phyloP scores from a whole-genome alignment of 164 flowering plant genomes.

The Vitis riparia region DNA sequence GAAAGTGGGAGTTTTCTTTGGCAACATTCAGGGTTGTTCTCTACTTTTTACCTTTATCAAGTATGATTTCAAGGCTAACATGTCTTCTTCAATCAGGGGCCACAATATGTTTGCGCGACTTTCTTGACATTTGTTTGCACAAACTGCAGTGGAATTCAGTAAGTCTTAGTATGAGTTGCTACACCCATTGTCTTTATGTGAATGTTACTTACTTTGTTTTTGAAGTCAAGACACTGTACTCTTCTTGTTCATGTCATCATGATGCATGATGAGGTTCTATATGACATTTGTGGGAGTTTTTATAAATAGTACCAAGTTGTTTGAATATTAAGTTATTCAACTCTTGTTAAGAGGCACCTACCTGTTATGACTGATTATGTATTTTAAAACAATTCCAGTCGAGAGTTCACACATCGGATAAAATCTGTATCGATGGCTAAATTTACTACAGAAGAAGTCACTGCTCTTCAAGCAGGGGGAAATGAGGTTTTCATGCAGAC shows the following conservation, averaged over 20 bases:
- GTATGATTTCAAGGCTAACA: not conserved
- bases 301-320: not conserved
- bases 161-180: slow-evolving; percentile 26
- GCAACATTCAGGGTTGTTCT: no score
- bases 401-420: slow-evolving; percentile 70
- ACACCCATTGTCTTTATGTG: not conserved
- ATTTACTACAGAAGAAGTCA: slow-evolving; percentile 51
- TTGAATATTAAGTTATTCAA: not conserved
- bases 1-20: no score
- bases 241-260: not conserved
- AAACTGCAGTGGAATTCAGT: slow-evolving; percentile 84
- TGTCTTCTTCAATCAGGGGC: slow-evolving; percentile 54
- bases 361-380: not conserved
- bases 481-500: slow-evolving; percentile 47
- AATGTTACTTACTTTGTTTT: not conserved
- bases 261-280: not conserved
- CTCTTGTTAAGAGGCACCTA: not conserved
- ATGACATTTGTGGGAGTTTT: not conserved
- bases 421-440: slow-evolving; percentile 72
- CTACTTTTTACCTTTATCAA: not conserved
- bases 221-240: not conserved
- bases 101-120: slow-evolving; percentile 85
- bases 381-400: slow-evolving; percentile 30
- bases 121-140: slow-evolving; percentile 84
- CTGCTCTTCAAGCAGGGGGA: slow-evolving; percentile 68